Evolutionary conservation across 306 rosid genomes (phyloP).

Genomic region (Ormosia emarginata): DNA sequence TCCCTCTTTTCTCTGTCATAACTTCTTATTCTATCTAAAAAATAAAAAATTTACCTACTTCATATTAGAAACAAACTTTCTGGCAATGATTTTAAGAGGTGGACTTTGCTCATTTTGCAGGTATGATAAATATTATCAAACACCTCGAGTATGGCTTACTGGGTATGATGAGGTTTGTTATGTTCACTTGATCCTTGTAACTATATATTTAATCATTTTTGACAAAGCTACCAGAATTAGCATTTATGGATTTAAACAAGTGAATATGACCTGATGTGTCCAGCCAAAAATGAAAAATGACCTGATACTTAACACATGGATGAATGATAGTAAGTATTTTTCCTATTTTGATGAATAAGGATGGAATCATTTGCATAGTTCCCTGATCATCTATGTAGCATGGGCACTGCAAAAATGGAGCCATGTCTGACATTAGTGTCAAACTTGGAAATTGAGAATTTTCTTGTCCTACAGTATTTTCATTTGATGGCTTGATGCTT

Average conservation of each 20-base stretch:
- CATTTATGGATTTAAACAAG: not conserved
- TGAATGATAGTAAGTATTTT: not conserved
- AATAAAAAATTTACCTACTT: not conserved
- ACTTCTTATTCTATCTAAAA: not conserved
- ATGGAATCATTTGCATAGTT: not conserved
- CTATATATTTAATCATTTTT: not conserved
- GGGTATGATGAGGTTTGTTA: slow-evolving; percentile 88
- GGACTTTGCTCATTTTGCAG: slow-evolving; percentile 38
- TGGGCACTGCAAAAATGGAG: not conserved
- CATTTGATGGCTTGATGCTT: not conserved
- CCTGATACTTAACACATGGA: not conserved
- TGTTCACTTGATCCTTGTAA: slow-evolving; percentile 14
- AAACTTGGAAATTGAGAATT: not conserved
- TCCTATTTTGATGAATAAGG: not conserved
- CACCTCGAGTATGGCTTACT: slow-evolving; percentile 99
- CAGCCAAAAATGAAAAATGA: not conserved
- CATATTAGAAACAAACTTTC: slow-evolving; percentile 1
- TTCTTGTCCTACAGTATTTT: not conserved
- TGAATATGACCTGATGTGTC: not conserved
- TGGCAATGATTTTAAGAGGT: slow-evolving; percentile 1
- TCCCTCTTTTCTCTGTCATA: not conserved
- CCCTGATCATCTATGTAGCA: not conserved
- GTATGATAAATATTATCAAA: slow-evolving; percentile 95
- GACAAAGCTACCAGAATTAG: not conserved
- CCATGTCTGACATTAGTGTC: not conserved